Percentiles rank a stretch among this genome's conserved stretches.
phyloP scores from a whole-genome alignment of 1,139 yeast genomes.

The Tardiomyces depauwii region DNA sequence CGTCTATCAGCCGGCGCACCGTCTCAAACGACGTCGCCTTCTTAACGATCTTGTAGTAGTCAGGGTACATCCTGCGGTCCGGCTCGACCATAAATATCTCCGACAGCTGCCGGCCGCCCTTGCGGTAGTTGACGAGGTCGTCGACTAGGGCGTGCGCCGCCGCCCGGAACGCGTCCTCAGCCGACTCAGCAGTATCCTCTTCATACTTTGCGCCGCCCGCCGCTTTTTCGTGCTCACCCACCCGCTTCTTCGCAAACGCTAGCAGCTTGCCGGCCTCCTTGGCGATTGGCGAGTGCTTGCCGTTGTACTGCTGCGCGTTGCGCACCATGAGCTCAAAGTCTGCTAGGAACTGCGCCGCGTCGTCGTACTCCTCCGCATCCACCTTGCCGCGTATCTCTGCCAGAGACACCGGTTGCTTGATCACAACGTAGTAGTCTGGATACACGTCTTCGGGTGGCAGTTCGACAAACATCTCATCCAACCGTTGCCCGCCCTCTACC shows the following conservation, averaged over 20 bases:
- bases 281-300: not conserved
- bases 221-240: not conserved
- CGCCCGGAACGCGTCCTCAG: not conserved
- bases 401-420: slow-evolving; percentile 73
- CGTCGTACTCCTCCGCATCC: slow-evolving; percentile 39
- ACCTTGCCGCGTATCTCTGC: slow-evolving; percentile 35
- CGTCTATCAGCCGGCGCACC: slow-evolving; percentile 37
- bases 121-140: not conserved
- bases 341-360: slow-evolving; percentile 49
- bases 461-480: slow-evolving; percentile 47
- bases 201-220: not conserved
- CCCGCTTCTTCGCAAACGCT: not conserved
- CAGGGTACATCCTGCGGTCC: slow-evolving; percentile 24
- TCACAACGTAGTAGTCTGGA: slow-evolving; percentile 79
- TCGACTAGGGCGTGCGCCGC: not conserved
- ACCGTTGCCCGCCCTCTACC: not conserved
- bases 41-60: slow-evolving; percentile 37
- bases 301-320: slow-evolving; percentile 70
- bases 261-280: not conserved
- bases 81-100: slow-evolving; percentile 38
- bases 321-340: slow-evolving; percentile 70
- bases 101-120: slow-evolving; percentile 9
- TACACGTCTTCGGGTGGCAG: slow-evolving; percentile 60
- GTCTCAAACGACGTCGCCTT: slow-evolving; percentile 37
- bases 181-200: not conserved